Conservation (phyloP, 495 filamentous ascomycete species). For the Tuber melanosporum region DNA sequence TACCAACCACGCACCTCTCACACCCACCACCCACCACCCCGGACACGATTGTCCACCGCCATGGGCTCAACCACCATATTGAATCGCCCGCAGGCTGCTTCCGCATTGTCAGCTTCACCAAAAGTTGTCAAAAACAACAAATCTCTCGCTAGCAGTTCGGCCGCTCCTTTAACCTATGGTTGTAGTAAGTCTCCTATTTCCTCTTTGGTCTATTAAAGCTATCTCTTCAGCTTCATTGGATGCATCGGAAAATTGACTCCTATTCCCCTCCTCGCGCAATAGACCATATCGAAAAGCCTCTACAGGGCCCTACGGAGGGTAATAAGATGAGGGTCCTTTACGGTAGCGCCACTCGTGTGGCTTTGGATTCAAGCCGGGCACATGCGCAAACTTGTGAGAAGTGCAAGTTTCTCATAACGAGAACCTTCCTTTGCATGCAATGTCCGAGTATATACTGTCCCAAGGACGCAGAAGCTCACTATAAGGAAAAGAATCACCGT, state of each 20-base stretch:
- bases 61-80: conserved; percentile 34
- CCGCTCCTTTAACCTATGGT: conserved; percentile 12
- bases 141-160: conserved; percentile 18
- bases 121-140: conserved; percentile 36
- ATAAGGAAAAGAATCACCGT: conserved; percentile 53
- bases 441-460: conserved; percentile 56
- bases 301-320: background rate
- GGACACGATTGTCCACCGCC: conserved; percentile 3
- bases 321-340: conserved; percentile 17
- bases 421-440: conserved; percentile 65
- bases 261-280: background rate
- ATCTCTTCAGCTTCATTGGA: background rate
- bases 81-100: conserved; percentile 24
- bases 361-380: conserved; percentile 29
- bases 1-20: background rate
- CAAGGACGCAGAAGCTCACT: conserved; percentile 54
- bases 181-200: conserved; percentile 19
- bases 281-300: conserved; percentile 35
- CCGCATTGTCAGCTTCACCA: conserved; percentile 27
- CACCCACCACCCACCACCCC: background rate
- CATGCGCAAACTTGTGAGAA: conserved; percentile 33
- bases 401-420: conserved; percentile 46
- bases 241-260: background rate
- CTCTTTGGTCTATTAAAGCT: background rate
- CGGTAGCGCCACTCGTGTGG: conserved; percentile 33